Percentiles rank a stretch among this genome's conserved stretches.
Evolutionary conservation across 1,284 basidiomycete genomes (phyloP).

Genomic region (Ceratobasidium sp.): DNA sequence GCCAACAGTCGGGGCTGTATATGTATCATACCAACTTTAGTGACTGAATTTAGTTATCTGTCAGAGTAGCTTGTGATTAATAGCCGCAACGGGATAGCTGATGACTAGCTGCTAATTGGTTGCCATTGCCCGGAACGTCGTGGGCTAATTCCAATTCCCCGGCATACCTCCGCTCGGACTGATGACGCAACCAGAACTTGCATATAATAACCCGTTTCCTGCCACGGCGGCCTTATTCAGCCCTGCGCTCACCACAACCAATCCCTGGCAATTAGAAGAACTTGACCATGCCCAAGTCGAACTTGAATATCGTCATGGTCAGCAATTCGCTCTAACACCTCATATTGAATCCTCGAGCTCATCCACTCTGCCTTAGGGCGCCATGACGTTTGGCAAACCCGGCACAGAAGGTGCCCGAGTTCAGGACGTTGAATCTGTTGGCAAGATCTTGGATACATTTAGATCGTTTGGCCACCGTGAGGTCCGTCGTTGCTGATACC

Average conservation of each 20-base stretch:
- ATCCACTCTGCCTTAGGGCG: constrained; percentile 52
- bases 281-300: constrained; percentile 21
- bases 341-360: not conserved
- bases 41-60: constrained; percentile 24
- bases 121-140: not conserved
- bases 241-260: not conserved
- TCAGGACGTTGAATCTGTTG: constrained; percentile 54
- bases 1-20: constrained; percentile 17
- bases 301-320: constrained; percentile 39
- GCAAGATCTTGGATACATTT: constrained; percentile 63
- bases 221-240: too few species aligned
- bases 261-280: not conserved
- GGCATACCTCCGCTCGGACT: constrained; percentile 17
- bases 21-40: constrained; percentile 42
- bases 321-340: not conserved
- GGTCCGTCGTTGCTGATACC: constrained; percentile 55
- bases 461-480: constrained; percentile 59
- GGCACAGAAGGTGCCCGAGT: constrained; percentile 53
- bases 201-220: constrained; percentile 14
- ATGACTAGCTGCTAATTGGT: not conserved
- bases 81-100: not conserved
- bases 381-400: constrained; percentile 63
- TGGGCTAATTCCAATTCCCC: constrained; percentile 1
- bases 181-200: not conserved
- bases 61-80: not conserved